Evolutionary conservation across 441 rosid species (phyloP), one percentile per base, ranked within the genome.

Genomic region (Monsonia emarginata): DNA sequence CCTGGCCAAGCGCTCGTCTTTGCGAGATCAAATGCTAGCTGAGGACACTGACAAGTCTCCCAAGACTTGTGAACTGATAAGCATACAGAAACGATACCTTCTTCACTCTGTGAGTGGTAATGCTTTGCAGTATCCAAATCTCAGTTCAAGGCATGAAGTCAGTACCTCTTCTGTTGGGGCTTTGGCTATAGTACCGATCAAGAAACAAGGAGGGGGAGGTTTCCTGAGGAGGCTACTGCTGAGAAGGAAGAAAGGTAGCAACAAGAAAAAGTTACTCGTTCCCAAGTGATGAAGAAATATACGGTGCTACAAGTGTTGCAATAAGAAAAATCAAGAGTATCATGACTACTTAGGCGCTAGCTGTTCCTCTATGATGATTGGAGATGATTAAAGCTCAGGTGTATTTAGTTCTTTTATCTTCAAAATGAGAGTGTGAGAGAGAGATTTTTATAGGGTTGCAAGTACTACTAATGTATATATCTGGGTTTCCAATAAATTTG

Each of bases 171-270:
- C 75, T 16, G 67, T 56, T 24, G 74, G 68, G 25, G 69, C 88
- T 8, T 76, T 83, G 36, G 84, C 86, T 13, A 71, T 84, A 27
- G 73, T 82, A 66, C 84, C 76, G 2, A 71, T 65, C 74, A 90
- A 84, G 79, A 90, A 79, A 69, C 84, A 76, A 65, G 64, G 46
- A 4, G 89, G 88, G 32, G 63, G 82, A 44, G 79, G 88, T 63
- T 80, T 90, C 19, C 69, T 87, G 22, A 76, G 86, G 78, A 88
- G 78, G 80, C 72, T 92, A 67, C 72, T 93, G 64, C 78, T 84
- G 76, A 80, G 95, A 80, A 87, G 74, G 83, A 90, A 76, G 83
- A 85, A 83, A 72, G 85, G 86, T 70, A 66, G 73, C 65, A 74
- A 66, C 80, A 85, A 80, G 81, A 85, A 80, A 76, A 52, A 21